A percentile compares a stretch with the other conserved stretches of the same genome.
phyloP scores from a whole-genome alignment of 768 basidiomycete species.

The Ramaria rubella region DNA sequence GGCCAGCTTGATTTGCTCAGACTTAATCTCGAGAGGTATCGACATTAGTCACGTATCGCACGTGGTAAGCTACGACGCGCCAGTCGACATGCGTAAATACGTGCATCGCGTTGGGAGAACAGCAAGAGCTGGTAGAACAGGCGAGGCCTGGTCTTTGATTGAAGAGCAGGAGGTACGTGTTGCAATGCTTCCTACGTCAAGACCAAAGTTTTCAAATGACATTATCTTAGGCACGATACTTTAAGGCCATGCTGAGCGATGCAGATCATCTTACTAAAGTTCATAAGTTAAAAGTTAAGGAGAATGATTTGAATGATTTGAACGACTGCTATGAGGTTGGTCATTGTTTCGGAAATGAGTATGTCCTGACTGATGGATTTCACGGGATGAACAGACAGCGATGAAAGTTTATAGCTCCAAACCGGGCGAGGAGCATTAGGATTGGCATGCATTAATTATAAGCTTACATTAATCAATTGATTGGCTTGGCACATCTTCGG shows the following conservation, averaged over 20 bases:
- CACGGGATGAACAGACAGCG: neutral
- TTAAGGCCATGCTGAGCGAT: slow-evolving; percentile 73
- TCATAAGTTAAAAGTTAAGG: slow-evolving; percentile 58
- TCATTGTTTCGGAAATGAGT: neutral
- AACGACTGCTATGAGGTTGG: slow-evolving; percentile 62
- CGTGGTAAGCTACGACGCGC: slow-evolving; percentile 92
- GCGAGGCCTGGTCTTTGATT: slow-evolving; percentile 91
- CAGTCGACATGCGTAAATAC: slow-evolving; percentile 97
- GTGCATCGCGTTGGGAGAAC: slow-evolving; percentile 96
- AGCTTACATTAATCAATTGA: no score
- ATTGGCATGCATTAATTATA: no score
- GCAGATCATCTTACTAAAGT: slow-evolving; percentile 66
- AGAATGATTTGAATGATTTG: slow-evolving; percentile 52
- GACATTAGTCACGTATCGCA: slow-evolving; percentile 89
- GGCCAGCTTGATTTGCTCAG: slow-evolving; percentile 86
- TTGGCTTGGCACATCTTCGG: no score
- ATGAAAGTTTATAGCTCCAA: neutral
- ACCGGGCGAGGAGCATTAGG: neutral
- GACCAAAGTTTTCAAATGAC: slow-evolving; percentile 6
- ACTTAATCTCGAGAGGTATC: slow-evolving; percentile 91
- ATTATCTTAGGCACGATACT: slow-evolving; percentile 63
- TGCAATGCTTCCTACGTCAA: neutral
- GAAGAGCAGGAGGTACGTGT: slow-evolving; percentile 80
- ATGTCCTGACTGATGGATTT: neutral
- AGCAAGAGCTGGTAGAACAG: slow-evolving; percentile 82